Evolutionary conservation across 257 asterid genomes (phyloP), one percentile per base, ranked within the genome.

Genomic region (Rehmannia glutinosa): DNA sequence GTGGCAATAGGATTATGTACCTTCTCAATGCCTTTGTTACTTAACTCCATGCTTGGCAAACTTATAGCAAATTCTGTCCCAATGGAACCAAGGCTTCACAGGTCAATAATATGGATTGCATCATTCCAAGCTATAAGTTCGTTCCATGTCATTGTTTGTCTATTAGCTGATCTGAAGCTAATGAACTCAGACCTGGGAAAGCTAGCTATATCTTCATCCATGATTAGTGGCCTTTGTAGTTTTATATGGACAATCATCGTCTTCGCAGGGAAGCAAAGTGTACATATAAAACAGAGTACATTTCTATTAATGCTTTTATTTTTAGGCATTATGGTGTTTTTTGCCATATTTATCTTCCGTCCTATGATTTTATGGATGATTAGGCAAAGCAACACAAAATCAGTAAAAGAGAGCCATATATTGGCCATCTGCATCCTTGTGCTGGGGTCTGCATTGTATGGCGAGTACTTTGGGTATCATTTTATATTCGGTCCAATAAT

Each of bases 131-230:
- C 78, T 17, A 4, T 71, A 27, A 74, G 68, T 41, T 74, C 86
- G 1, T 74, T 68, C 70, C 83, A 77, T 42, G 83, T 62, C 36
- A 77, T 75, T 28, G 64, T 74, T 64, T 71, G 81, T 59, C 69
- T 81, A 17, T 42, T 81, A 10, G 64, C 78, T 32, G 83, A 77
- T 53, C 71, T 81, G 13, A 77, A 75, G 69, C 72, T 81, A 35
- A 51, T 81, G 72, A 81, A 74, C 6, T 74, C 83, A 6, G 81
- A 77, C 2, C 57, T 81, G 2, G 86, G 86, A 8, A 64, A 62
- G 66, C 33, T 70, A 24, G 86, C 86, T 21, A 32, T 74, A 52
- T 71, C 86, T n/a, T 74, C 86, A 2, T 81, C 86, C 56, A 47
- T 72, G 75, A 68, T 81, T 3, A 71, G 78, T 41, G 81, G 83